Base-by-base conservation (phyloP, 352 stramenopile genomes). In the Peronospora farinosa region DNA sequence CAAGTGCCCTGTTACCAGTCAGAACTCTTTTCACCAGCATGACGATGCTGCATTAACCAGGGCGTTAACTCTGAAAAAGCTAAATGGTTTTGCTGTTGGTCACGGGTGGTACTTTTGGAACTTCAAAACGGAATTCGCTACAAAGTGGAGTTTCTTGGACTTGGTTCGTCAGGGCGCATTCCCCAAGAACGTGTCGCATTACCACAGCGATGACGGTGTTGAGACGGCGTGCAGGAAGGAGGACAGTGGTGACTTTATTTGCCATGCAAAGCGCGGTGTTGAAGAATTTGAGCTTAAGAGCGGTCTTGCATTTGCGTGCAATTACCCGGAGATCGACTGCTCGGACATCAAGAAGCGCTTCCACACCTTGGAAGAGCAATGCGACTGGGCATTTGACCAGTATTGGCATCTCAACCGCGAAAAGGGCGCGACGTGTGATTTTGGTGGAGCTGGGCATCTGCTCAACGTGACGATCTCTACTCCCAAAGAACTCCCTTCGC, bases 41-140 rank as follows among this genome's bases (percentile, higher is more conserved):
- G 84, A 96, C 49, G 81, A 95, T 44, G 65, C 82, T 17, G 68
- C 66, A 0, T 71, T 86, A 35, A 96, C 92, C 62, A 72, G 51
- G 11, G 69, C 84, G 46, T 54, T 98, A 10, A 85, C 75, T n/a
- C n/a, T 84, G 12, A 97, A 96, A 64, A 96, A 97, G 63, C 84
- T 97, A 10, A 92, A 92, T 61, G 82, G 80, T 8, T 97, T 96
- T 47, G 78, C 76, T 1, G 65, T 95, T 40, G 88, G 86, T 33
- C 90, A 98, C 69, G 92, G 92, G 15, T 96, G 89, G 69, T 97
- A 96, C 74, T 98, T 97, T 62, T 97, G 89, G 92, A 98, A 97
- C 69, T 98, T 97, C 63, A 88, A 95, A 55, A 97, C 89, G 0
- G 90, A 98, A 62, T 67, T 97, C 17, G 76, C 88, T 21, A 78